phyloP scores from a whole-genome alignment of 768 basidiomycete genomes.

The Leccinum sublutescens region DNA sequence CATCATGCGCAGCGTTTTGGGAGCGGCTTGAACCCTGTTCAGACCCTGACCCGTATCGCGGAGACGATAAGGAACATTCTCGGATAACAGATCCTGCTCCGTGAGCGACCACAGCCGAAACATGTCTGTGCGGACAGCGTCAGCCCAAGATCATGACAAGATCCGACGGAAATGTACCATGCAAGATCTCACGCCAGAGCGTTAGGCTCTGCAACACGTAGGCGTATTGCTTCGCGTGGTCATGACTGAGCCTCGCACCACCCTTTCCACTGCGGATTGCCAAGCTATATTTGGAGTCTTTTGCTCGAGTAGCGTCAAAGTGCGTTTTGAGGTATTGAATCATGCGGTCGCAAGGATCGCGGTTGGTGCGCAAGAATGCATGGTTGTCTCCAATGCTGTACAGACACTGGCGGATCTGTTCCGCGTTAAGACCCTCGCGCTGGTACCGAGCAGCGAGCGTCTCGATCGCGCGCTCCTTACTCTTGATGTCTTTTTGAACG shows the following conservation, averaged over 20 bases:
- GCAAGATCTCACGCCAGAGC: constrained; percentile 82
- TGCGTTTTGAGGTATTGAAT: constrained; percentile 71
- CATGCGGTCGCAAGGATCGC: constrained; percentile 87
- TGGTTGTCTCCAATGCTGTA: constrained; percentile 92
- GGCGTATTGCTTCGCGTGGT: constrained; percentile 81
- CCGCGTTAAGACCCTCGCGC: constrained; percentile 56
- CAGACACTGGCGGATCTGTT: constrained; percentile 71
- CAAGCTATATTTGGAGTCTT: constrained; percentile 62
- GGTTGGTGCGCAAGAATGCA: constrained; percentile 81
- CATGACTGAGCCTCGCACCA: constrained; percentile 79
- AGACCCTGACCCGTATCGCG: constrained; percentile 90
- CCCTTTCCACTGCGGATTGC: constrained; percentile 80
- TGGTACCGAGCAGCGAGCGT: constrained; percentile 63
- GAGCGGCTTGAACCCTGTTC: constrained; percentile 83
- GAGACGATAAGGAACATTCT: constrained; percentile 71
- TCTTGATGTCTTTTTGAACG: constrained; percentile 81
- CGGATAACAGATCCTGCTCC: constrained; percentile 79
- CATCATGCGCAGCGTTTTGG: constrained; percentile 91
- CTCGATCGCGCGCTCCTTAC: constrained; percentile 84
- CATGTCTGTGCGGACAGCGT: constrained; percentile 56
- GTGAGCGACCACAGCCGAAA: constrained; percentile 83
- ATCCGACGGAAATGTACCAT: constrained; percentile 46
- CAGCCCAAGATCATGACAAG: background rate
- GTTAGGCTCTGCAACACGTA: constrained; percentile 87
- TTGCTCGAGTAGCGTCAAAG: constrained; percentile 72